Evolutionary conservation across 352 stramenopile species (phyloP).

Genomic region (Discostella stelligera): DNA sequence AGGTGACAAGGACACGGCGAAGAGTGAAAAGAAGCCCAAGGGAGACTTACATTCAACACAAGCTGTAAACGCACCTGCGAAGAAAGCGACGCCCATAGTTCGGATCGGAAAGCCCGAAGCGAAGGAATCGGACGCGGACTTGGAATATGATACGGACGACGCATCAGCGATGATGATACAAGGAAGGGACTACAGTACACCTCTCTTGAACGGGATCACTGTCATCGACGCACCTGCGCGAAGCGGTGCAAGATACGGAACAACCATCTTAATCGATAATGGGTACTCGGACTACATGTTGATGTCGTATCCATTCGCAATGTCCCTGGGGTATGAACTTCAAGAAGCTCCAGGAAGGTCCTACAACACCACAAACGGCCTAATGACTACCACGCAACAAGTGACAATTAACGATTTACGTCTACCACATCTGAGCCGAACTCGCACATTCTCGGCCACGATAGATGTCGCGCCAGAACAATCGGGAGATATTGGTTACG

Average conservation of each 20-base stretch:
- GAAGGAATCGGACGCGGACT: no score
- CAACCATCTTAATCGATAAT: constrained; percentile 11
- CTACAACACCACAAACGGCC: background rate
- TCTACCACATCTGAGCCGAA: background rate
- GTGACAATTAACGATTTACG: background rate
- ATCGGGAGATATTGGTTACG: constrained; percentile 7
- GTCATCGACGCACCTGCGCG: background rate
- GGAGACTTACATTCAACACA: constrained; percentile 4
- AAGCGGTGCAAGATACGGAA: background rate
- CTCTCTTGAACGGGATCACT: background rate
- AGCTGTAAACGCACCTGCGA: background rate
- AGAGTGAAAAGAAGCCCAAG: background rate
- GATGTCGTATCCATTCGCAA: background rate
- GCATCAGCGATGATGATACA: constrained; percentile 3
- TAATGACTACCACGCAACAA: background rate
- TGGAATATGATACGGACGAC: background rate
- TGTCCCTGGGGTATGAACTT: background rate
- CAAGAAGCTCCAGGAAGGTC: background rate
- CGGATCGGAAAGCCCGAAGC: background rate
- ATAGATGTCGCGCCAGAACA: background rate
- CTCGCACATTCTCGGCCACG: background rate
- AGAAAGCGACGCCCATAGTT: background rate
- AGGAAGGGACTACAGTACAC: background rate
- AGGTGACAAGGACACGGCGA: background rate
- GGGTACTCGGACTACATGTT: background rate